Conservation (phyloP, 1,284 basidiomycete genomes). For the Cystobasidium sp. region DNA sequence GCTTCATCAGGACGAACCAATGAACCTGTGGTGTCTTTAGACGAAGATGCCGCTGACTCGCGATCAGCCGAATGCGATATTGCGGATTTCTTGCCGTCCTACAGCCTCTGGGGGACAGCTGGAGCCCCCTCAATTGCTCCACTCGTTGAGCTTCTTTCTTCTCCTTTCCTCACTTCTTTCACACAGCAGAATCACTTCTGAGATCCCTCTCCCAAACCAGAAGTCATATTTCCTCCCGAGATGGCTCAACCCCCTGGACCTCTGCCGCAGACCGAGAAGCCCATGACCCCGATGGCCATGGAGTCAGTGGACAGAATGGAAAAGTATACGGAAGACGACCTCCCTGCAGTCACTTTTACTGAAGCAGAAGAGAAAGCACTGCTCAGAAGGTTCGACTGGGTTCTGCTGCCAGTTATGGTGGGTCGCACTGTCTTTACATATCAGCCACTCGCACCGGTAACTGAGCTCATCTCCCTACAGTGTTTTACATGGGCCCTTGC, state of each 20-base stretch:
- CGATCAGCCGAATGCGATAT: conserved; percentile 4
- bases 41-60: background rate
- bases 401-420: conserved; percentile 22
- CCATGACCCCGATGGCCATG: background rate
- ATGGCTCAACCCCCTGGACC: conserved; percentile 34
- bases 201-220: background rate
- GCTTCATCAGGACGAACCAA: conserved; percentile 8
- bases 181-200: background rate
- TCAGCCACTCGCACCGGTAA: background rate
- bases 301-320: conserved; percentile 16
- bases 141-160: background rate
- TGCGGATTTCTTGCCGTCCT: background rate
- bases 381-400: conserved; percentile 11
- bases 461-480: background rate
- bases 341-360: conserved; percentile 14
- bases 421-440: too few relatives aligned
- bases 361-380: conserved; percentile 32
- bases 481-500: conserved; percentile 26
- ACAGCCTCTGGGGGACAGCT: background rate
- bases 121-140: background rate
- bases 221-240: background rate
- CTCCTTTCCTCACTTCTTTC: background rate
- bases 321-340: conserved; percentile 2
- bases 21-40: conserved; percentile 1
- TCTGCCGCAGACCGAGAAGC: conserved; percentile 10